These are phyloP conservation scores for Globisporangium cylindrosporum DNA, from an alignment of 352 stramenopile species.

Conservation along the genomic window DNA sequence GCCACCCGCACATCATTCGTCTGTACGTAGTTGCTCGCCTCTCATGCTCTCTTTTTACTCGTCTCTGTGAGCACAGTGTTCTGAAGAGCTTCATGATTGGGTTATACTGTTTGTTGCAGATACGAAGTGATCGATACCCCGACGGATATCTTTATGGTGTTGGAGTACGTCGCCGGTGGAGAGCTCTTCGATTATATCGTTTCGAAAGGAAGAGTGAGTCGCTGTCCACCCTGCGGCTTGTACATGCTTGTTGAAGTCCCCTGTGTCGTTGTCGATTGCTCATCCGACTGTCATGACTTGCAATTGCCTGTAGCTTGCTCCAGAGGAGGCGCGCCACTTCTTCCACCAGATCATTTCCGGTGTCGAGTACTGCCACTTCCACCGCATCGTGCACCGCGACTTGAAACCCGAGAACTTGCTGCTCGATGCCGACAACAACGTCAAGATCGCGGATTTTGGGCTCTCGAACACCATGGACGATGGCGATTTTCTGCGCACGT, in stretches of 20 bases:
- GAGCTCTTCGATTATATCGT: conserved; percentile 99
- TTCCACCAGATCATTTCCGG: conserved; percentile 98
- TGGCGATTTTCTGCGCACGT: conserved; percentile 98
- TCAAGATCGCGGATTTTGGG: conserved; percentile 99
- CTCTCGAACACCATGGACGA: conserved; percentile 99
- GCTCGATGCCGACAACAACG: conserved; percentile 98
- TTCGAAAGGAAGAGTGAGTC: conserved; percentile 87
- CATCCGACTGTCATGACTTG: not conserved
- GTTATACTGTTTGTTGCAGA: conserved; percentile 22
- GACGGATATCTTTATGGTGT: conserved; percentile 97
- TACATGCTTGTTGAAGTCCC: not conserved
- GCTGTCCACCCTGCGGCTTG: not conserved
- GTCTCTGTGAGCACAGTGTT: not conserved
- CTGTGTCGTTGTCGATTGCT: conserved; percentile 4
- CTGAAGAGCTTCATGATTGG: not conserved
- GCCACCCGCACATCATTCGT: conserved; percentile 99
- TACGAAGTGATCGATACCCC: conserved; percentile 99
- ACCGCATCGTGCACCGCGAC: conserved; percentile 98
- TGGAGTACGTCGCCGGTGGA: conserved; percentile 93
- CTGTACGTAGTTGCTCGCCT: conserved; percentile 67
- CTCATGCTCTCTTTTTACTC: not conserved
- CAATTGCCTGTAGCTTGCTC: conserved; percentile 72
- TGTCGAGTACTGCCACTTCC: conserved; percentile 99
- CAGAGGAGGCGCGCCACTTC: conserved; percentile 98
- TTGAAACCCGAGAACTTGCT: conserved; percentile 98